These are phyloP conservation scores for Xylaria palmicola DNA, from an alignment of 495 filamentous ascomycete genomes.

Conservation along the genomic window DNA sequence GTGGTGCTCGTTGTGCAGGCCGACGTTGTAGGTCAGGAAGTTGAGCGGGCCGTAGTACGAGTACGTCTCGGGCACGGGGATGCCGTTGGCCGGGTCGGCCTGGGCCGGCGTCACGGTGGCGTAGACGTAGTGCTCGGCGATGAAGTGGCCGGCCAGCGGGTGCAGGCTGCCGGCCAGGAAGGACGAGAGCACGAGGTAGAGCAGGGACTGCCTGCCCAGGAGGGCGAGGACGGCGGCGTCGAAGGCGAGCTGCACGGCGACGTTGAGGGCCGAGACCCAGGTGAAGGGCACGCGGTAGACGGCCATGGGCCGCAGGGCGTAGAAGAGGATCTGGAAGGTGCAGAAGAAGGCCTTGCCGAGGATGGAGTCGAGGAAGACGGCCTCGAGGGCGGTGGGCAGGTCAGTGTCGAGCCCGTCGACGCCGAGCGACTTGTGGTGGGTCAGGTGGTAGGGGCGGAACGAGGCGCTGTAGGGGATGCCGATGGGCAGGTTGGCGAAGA, in stretches of 20 bases:
- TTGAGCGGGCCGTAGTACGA: conserved; percentile 96
- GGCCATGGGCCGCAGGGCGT: conserved; percentile 96
- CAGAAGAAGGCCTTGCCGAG: conserved; percentile 98
- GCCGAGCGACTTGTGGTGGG: conserved; percentile 97
- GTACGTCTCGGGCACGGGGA: conserved; percentile 87
- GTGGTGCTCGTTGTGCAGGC: conserved; percentile 97
- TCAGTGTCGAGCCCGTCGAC: conserved; percentile 96
- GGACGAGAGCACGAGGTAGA: conserved; percentile 79
- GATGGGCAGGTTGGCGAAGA: conserved; percentile 94
- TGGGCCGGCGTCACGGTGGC: conserved; percentile 60
- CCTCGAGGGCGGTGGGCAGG: conserved; percentile 88
- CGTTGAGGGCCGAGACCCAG: conserved; percentile 77
- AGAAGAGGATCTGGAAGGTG: conserved; percentile 99
- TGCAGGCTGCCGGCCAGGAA: conserved; percentile 94
- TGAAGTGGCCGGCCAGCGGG: conserved; percentile 96
- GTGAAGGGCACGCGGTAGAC: conserved; percentile 89
- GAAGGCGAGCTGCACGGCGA: conserved; percentile 72
- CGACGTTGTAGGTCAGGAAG: conserved; percentile 92
- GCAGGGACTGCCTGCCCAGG: conserved; percentile 57
- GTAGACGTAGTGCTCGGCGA: conserved; percentile 99
- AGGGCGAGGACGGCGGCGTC: conserved; percentile 64
- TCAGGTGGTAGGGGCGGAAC: conserved; percentile 97
- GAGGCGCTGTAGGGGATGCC: conserved; percentile 94
- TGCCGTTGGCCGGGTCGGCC: conserved; percentile 56
- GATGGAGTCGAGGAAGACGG: conserved; percentile 91